Evolutionary conservation across 1,284 basidiomycete genomes (phyloP).

Genomic region (Mycena sp.): DNA sequence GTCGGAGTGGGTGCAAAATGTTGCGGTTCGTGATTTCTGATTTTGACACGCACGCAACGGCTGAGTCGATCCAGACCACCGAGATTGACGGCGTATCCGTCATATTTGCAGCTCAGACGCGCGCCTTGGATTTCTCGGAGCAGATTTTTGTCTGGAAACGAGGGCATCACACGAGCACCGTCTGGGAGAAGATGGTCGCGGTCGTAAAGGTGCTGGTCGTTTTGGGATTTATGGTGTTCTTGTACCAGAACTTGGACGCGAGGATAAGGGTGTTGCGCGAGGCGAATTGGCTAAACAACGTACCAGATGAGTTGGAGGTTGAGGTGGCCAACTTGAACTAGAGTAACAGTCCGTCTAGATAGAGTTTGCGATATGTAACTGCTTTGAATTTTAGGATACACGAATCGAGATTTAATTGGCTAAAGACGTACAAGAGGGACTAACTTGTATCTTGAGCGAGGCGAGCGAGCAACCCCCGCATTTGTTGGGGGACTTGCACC

Average conservation of each 20-base stretch:
- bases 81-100: constrained; percentile 8
- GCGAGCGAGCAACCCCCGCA: too few species aligned
- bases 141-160: constrained; percentile 12
- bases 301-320: too few species aligned
- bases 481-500: too few species aligned
- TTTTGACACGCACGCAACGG: not conserved
- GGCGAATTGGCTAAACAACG: too few species aligned
- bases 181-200: not conserved
- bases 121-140: too few species aligned
- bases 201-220: constrained; percentile 1
- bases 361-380: not conserved
- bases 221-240: constrained; percentile 1
- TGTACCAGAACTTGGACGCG: constrained; percentile 4
- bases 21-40: constrained; percentile 1
- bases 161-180: not conserved
- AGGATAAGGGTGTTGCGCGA: not conserved
- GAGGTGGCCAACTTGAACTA: too few species aligned
- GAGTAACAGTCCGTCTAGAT: too few species aligned
- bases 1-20: constrained; percentile 10
- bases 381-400: not conserved
- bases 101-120: too few species aligned
- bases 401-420: too few species aligned
- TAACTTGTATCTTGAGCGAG: too few species aligned
- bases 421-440: too few species aligned
- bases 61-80: constrained; percentile 2